These are phyloP conservation scores for Globisporangium nodosum DNA, from an alignment of 352 stramenopile species.

Conservation along the genomic window DNA sequence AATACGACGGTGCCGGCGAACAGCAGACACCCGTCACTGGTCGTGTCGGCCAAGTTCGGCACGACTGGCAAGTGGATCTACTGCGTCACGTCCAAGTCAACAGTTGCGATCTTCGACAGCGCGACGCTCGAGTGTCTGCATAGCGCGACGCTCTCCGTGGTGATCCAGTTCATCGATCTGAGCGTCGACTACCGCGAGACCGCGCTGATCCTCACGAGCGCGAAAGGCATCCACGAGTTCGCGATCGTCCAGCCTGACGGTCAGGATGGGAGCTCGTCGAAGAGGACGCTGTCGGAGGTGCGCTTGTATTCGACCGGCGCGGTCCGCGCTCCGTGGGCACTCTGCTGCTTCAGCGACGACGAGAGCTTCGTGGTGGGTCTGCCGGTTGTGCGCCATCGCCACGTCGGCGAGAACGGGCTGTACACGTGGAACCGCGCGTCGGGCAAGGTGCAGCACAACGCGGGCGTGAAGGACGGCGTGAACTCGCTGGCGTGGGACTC, in stretches of 20 bases:
- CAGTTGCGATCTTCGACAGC: constrained; percentile 52
- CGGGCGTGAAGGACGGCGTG: constrained; percentile 70
- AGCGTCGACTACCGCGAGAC: constrained; percentile 46
- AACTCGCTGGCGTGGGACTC: constrained; percentile 57
- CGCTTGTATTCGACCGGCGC: constrained; percentile 58
- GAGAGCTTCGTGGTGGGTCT: constrained; percentile 68
- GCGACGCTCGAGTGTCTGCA: constrained; percentile 40
- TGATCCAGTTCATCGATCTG: constrained; percentile 70
- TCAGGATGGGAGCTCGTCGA: not conserved
- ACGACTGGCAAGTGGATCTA: constrained; percentile 55
- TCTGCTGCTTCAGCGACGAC: constrained; percentile 63
- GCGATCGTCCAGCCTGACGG: constrained; percentile 6
- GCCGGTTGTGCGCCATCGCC: constrained; percentile 69
- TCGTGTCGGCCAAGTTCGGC: constrained; percentile 47
- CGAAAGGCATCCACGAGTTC: constrained; percentile 76
- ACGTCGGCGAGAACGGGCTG: constrained; percentile 74
- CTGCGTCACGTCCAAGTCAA: constrained; percentile 62
- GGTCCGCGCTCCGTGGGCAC: constrained; percentile 64
- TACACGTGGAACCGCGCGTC: constrained; percentile 70
- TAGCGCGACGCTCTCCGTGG: constrained; percentile 35
- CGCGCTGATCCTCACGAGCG: constrained; percentile 52
- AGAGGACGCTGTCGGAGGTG: constrained; percentile 30
- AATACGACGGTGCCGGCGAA: constrained; percentile 44
- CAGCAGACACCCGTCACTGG: constrained; percentile 46
- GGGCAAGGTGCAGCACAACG: constrained; percentile 58